Base-by-base conservation (phyloP, 805 yeast species). In the Yarrowia divulgata region DNA sequence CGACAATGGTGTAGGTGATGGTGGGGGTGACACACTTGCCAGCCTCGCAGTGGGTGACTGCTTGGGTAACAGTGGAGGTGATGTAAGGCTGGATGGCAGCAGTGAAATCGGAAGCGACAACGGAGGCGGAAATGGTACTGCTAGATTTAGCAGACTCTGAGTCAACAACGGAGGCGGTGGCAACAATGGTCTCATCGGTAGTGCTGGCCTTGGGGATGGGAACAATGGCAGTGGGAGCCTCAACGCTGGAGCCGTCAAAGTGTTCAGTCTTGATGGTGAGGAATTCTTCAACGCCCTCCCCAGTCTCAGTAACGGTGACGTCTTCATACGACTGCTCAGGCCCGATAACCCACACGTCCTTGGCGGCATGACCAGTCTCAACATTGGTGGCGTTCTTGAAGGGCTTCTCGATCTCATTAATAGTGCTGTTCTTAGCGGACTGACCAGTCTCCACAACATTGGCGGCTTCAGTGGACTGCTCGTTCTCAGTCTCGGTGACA, bases 1-100 rank as follows among this genome's bases (percentile, higher is more conserved):
- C 60, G 1, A 37, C 35, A n/a, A 83, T 55, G 98, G 95, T 77
- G 89, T 87, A 55, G 88, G 93, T 29, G 96, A 96, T 39, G 83
- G 90, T 45, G 96, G 96, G 34, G 86, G 91, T 67, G 92, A 98
- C 1, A 85, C 84, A 71, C 80, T 94, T 35, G 88, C 86, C 67
- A 79, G 90, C 35, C 95, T 96, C n/a, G 73, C 74, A 3, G 78
- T 81, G 54, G 81, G 83, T 63, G 87, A 88, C 75, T 85, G 91
- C 72, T 93, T 91, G 91, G 78, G 91, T 70, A 98, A 98, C 0
- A 81, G 95, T 69, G 98, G 99, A 43, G 85, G 90, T 75, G 87
- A 87, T 72, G 88, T 90, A 74, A 99, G 43, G 19, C 60, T 54
- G 19, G 14, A 19, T 8, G 12, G 32, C 14, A n/a, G 37, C 35